Evolutionary conservation across 805 yeast species (phyloP).

Genomic region (Blastobotrys mokoenaii): DNA sequence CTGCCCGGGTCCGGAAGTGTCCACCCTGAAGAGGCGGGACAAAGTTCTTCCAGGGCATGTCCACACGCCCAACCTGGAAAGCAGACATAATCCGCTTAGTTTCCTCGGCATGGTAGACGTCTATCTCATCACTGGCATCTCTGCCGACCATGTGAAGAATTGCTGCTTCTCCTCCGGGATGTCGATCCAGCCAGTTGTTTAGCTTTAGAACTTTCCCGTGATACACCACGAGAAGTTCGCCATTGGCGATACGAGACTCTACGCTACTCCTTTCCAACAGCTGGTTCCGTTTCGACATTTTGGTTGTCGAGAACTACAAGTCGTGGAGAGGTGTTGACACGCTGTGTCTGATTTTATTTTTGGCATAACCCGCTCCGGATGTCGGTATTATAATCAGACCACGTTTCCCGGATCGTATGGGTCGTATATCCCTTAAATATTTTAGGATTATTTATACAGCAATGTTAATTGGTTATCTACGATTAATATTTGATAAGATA

Average conservation of each 20-base stretch:
- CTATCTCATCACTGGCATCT: slow-evolving; percentile 88
- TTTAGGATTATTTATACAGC: neutral
- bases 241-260: slow-evolving; percentile 52
- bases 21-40: slow-evolving; percentile 90
- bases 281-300: neutral
- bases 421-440: neutral
- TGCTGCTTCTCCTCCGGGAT: slow-evolving; percentile 88
- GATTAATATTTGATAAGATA: no score
- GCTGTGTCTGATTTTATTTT: neutral
- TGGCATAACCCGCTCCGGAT: neutral
- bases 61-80: slow-evolving; percentile 60
- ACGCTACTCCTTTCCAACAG: slow-evolving; percentile 39
- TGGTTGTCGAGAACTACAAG: neutral
- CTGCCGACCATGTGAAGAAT: slow-evolving; percentile 78
- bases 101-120: slow-evolving; percentile 65
- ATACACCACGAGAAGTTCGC: slow-evolving; percentile 64
- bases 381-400: neutral
- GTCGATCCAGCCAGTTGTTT: slow-evolving; percentile 60
- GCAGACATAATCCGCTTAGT: slow-evolving; percentile 43
- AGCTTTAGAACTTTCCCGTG: slow-evolving; percentile 52
- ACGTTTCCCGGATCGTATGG: neutral
- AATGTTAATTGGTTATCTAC: neutral
- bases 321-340: no score
- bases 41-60: slow-evolving; percentile 60
- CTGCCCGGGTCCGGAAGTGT: slow-evolving; percentile 29